These are phyloP conservation scores for Podospora pseudoanserina DNA, from an alignment of 495 filamentous ascomycete genomes.

Conservation along the genomic window DNA sequence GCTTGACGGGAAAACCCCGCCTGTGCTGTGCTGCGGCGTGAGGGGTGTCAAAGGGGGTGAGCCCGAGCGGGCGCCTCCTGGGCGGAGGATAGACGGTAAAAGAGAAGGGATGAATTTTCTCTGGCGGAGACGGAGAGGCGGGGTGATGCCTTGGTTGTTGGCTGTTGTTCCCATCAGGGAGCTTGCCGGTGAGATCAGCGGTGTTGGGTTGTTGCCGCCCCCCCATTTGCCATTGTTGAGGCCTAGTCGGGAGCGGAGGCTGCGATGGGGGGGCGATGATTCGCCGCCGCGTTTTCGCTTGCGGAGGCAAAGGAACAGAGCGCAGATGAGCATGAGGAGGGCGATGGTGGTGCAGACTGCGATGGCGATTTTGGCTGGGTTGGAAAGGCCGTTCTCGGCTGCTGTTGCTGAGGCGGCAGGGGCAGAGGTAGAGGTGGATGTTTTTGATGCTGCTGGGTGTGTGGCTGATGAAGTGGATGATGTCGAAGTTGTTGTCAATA, in stretches of 20 bases:
- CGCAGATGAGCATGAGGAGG: slow-evolving; percentile 32
- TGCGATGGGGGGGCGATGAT: slow-evolving; percentile 11
- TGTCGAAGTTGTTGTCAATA: not conserved
- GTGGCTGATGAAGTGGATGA: not conserved
- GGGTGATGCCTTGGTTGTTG: slow-evolving; percentile 29
- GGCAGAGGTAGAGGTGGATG: slow-evolving; percentile 12
- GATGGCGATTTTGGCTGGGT: slow-evolving; percentile 40
- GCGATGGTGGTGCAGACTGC: slow-evolving; percentile 39
- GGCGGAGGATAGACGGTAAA: slow-evolving; percentile 37
- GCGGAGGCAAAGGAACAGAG: slow-evolving; percentile 33
- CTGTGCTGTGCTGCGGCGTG: slow-evolving; percentile 15
- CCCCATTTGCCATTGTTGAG: slow-evolving; percentile 8
- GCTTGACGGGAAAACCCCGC: slow-evolving; percentile 24
- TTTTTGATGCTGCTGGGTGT: slow-evolving; percentile 6
- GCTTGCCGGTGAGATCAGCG: slow-evolving; percentile 37
- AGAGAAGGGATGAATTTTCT: slow-evolving; percentile 39
- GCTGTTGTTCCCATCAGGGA: slow-evolving; percentile 22
- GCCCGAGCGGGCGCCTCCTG: slow-evolving; percentile 22
- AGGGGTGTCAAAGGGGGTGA: slow-evolving; percentile 32
- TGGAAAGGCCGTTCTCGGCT: slow-evolving; percentile 27
- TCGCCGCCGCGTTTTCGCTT: slow-evolving; percentile 25
- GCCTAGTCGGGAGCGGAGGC: slow-evolving; percentile 12
- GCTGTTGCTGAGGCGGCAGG: slow-evolving; percentile 19
- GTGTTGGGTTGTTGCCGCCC: slow-evolving; percentile 32
- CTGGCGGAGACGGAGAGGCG: slow-evolving; percentile 45